Evolutionary conservation across 139 green algal species (phyloP).

Genomic region (Raphidocelis subcapitata): DNA sequence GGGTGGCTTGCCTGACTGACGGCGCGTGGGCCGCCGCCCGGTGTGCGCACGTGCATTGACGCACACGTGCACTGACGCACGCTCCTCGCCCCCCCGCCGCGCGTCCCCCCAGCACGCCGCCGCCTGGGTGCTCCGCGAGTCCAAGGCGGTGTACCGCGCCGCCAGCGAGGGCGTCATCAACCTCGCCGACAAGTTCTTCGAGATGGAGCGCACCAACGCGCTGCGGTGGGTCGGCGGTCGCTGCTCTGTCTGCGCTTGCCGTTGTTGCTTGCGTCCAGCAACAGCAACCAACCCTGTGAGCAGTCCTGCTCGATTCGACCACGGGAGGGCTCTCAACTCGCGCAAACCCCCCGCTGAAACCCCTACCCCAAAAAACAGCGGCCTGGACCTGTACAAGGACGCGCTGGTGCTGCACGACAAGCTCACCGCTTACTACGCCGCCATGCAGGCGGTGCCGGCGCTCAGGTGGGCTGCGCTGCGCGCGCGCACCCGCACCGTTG

Average conservation of each 20-base stretch:
- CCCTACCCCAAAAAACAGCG: too few relatives aligned
- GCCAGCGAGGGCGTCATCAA: conserved; percentile 95
- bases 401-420: conserved; percentile 58
- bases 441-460: conserved; percentile 39
- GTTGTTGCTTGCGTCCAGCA: too few relatives aligned
- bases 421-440: conserved; percentile 57
- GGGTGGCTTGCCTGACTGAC: too few relatives aligned
- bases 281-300: too few relatives aligned
- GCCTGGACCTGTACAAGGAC: conserved; percentile 84
- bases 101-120: conserved; percentile 25
- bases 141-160: conserved; percentile 75
- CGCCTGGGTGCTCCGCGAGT: conserved; percentile 64
- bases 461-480: conserved; percentile 33
- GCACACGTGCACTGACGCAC: too few relatives aligned
- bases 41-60: too few relatives aligned
- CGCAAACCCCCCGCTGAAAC: too few relatives aligned
- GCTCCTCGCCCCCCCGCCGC: too few relatives aligned
- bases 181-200: conserved; percentile 92
- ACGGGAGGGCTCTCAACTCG: too few relatives aligned
- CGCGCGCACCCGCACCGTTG: neutral
- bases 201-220: conserved; percentile 82
- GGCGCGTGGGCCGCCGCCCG: too few relatives aligned
- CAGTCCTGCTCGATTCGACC: too few relatives aligned
- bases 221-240: conserved; percentile 33
- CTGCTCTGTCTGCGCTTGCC: too few relatives aligned